phyloP scores from a whole-genome alignment of 345 rosid species.

The Lepidium sativum region DNA sequence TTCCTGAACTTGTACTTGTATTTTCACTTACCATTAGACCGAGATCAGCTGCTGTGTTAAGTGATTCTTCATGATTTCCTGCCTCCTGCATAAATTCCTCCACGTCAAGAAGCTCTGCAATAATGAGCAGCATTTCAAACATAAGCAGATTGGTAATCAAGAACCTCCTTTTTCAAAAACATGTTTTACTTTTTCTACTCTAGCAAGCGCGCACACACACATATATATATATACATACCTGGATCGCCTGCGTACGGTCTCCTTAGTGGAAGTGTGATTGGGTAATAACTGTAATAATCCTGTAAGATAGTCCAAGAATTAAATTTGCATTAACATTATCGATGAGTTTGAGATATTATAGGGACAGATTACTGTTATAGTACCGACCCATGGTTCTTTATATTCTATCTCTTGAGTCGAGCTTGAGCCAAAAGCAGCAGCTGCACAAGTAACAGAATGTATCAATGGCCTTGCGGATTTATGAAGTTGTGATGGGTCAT shows the following conservation, averaged over 20 bases:
- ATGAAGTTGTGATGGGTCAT: not conserved
- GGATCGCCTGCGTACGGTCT: constrained; percentile 77
- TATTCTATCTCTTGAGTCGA: constrained; percentile 43
- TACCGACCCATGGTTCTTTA: constrained; percentile 83
- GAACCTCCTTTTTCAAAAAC: not conserved
- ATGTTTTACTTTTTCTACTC: not conserved
- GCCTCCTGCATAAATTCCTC: constrained; percentile 53
- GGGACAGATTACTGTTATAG: not conserved
- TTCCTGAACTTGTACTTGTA: not conserved
- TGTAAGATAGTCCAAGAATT: constrained; percentile 21
- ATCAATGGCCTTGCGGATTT: not conserved
- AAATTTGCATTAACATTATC: not conserved
- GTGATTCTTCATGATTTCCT: constrained; percentile 38
- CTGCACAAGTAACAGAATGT: constrained; percentile 25
- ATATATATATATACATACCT: constrained; percentile 31
- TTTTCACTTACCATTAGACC: constrained; percentile 46
- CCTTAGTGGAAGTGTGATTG: constrained; percentile 68
- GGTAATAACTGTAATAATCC: constrained; percentile 79
- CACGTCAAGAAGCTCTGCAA: constrained; percentile 58
- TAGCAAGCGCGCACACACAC: not conserved
- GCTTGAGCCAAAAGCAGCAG: constrained; percentile 29
- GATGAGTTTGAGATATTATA: not conserved
- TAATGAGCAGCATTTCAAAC: constrained; percentile 12
- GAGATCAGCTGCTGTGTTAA: constrained; percentile 41
- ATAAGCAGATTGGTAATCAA: not conserved